Conservation (phyloP, 306 rosid genomes). For the Quercus gilva region DNA sequence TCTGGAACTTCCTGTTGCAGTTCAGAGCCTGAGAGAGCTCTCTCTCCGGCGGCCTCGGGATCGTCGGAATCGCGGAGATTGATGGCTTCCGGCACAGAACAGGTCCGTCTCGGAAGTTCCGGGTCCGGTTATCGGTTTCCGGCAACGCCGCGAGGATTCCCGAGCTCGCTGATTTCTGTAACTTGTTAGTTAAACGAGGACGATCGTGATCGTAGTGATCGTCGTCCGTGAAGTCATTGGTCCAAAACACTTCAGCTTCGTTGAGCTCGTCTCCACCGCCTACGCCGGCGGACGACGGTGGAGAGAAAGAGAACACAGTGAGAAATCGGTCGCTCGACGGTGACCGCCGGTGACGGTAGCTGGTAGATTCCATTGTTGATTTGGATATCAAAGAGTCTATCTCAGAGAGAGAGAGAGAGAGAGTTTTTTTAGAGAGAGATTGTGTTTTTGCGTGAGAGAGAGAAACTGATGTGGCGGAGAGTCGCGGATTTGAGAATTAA, state of each 20-base stretch:
- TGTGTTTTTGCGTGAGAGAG: background rate
- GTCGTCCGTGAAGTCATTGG: conserved; percentile 38
- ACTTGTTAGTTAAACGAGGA: background rate
- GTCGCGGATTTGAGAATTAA: conserved; percentile 20
- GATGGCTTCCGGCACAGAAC: conserved; percentile 46
- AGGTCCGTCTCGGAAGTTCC: conserved; percentile 15
- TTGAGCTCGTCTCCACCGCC: conserved; percentile 48
- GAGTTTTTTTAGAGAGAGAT: background rate
- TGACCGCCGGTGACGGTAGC: conserved; percentile 48
- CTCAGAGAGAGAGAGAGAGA: no score
- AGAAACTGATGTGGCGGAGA: conserved; percentile 49
- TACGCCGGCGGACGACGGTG: background rate
- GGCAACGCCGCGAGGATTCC: conserved; percentile 60
- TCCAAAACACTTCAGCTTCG: conserved; percentile 82
- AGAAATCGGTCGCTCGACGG: conserved; percentile 61
- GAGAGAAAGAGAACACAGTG: conserved; percentile 33
- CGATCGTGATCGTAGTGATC: background rate
- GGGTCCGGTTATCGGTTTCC: conserved; percentile 20
- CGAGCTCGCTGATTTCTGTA: conserved; percentile 32
- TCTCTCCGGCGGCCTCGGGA: conserved; percentile 51
- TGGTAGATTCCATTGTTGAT: conserved; percentile 47
- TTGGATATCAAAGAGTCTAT: background rate
- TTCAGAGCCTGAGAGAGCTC: conserved; percentile 39
- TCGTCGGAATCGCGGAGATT: conserved; percentile 40
- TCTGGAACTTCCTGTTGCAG: conserved; percentile 41